Evolutionary conservation across 2,329 filamentous ascomycete species (phyloP).

Genomic region (Ilyonectria destructans): DNA sequence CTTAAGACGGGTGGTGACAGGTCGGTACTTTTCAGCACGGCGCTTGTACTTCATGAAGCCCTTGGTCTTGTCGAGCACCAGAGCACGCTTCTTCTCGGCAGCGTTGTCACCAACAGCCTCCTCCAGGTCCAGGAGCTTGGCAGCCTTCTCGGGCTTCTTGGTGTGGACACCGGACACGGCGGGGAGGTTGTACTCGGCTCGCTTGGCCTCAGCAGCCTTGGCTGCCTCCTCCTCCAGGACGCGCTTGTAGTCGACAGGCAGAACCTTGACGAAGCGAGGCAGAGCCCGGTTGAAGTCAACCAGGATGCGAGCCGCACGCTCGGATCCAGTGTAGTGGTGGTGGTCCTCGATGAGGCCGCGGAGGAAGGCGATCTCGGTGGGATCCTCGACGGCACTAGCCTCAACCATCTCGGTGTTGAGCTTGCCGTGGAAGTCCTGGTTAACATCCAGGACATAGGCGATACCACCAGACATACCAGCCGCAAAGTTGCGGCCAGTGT

Average conservation of each 20-base stretch:
- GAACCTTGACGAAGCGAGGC: conserved; percentile 91
- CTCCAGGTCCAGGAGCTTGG: conserved; percentile 87
- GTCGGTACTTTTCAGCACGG: conserved; percentile 93
- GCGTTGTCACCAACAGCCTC: conserved; percentile 89
- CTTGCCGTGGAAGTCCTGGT: conserved; percentile 91
- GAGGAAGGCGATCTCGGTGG: conserved; percentile 89
- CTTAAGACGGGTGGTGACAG: conserved; percentile 85
- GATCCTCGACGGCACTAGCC: conserved; percentile 86
- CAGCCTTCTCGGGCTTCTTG: conserved; percentile 78
- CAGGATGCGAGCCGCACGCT: conserved; percentile 91
- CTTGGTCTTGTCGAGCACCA: conserved; percentile 97
- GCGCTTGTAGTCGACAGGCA: conserved; percentile 97
- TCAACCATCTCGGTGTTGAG: conserved; percentile 99
- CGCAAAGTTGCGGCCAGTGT: conserved; percentile 95
- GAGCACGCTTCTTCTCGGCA: conserved; percentile 89
- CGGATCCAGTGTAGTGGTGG: conserved; percentile 97
- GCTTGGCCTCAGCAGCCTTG: conserved; percentile 89
- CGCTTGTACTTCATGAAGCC: conserved; percentile 99
- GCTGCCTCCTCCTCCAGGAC: conserved; percentile 88
- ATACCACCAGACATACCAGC: conserved; percentile 99
- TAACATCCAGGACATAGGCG: conserved; percentile 92
- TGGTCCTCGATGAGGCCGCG: conserved; percentile 96
- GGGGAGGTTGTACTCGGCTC: conserved; percentile 86
- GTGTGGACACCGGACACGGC: conserved; percentile 78
- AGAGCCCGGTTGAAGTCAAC: conserved; percentile 96